Base-by-base conservation (phyloP, 1,139 yeast species). In the Meyerozyma guilliermondii region DNA sequence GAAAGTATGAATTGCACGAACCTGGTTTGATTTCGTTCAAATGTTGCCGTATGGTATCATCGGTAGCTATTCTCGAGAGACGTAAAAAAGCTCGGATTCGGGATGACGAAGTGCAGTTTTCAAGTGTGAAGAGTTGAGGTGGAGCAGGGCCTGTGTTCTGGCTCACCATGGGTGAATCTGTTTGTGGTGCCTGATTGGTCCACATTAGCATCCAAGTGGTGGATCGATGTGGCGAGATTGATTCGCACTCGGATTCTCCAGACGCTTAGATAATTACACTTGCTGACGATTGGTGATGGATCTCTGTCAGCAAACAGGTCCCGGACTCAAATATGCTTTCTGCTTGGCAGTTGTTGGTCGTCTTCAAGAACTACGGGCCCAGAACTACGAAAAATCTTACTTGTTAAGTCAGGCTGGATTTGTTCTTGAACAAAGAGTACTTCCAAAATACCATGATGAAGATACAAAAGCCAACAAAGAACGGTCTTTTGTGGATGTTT, bases 21-120 rank as follows among this genome's bases (percentile, higher is more conserved):
- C 37, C 42, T 2, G 50, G 39, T 11, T 54, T 44, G 14, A 54
- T 43, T 43, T 62, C 71, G 49, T 69, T 69, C 43, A 71, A 50
- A 49, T 69, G 75, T 35, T 68, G 69, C 22, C 60, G 53, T 20
- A 71, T 60, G 13, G 66, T 53, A 48, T 71, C 77, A 49, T 71
- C 77, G 11, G 71, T 60, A 16, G 68, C 63, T 17, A 62, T 44
- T 41, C 77, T 50, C 5, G 75, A 69, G 11, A 62, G 58, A 8
- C 65, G 55, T n/a, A 71, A 58, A 50, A 71, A 71, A 16, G 65
- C 68, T 39, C 71, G 53, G 45, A 70, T 58, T 33, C 74, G 50
- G 2, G 65, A 45, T 3, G 71, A 62, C 3, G 68, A 55, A 10
- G 51, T 46, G 50, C 77, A 71, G 43, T 62, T 65, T 17, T 58